Evolutionary conservation across 306 rosid species (phyloP).

Genomic region (Inga oerstediana): DNA sequence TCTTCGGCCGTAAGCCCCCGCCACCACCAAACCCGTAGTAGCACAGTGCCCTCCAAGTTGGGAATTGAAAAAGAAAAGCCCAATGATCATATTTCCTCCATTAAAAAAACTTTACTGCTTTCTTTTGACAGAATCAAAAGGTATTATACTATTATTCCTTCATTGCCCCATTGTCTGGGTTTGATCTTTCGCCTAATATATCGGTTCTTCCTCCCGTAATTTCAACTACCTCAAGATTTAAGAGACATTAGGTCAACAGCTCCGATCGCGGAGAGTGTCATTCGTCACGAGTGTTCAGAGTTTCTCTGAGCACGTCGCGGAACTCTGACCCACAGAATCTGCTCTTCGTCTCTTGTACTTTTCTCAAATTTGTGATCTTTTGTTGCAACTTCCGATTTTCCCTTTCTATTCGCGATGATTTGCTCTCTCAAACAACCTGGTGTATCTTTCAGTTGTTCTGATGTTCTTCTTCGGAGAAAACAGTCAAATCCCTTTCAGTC

Average conservation of each 20-base stretch:
- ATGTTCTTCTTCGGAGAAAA: conserved; percentile 26
- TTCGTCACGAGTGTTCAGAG: conserved; percentile 12
- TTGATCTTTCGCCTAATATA: background rate
- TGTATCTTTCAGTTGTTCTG: conserved; percentile 23
- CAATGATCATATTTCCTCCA: background rate
- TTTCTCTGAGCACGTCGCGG: conserved; percentile 32
- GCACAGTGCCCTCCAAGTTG: background rate
- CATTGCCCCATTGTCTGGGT: background rate
- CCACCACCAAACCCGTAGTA: background rate
- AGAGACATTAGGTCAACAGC: background rate
- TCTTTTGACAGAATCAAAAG: background rate
- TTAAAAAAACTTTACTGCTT: background rate
- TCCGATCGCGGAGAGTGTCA: background rate
- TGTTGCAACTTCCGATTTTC: conserved; percentile 18
- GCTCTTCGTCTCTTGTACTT: background rate
- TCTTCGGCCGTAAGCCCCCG: background rate
- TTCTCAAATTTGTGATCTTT: background rate
- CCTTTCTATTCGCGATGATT: conserved; percentile 23
- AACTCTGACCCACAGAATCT: conserved; percentile 35
- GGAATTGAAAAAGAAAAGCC: background rate
- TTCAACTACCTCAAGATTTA: background rate
- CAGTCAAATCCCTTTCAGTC: conserved; percentile 11
- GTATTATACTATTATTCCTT: background rate
- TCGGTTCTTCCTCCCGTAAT: background rate
- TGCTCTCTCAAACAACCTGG: conserved; percentile 40